A percentile compares a stretch with the other conserved stretches of the same genome.
Evolutionary conservation across 139 green algal genomes (phyloP).

Genomic region (Chlamydomonas sp.): DNA sequence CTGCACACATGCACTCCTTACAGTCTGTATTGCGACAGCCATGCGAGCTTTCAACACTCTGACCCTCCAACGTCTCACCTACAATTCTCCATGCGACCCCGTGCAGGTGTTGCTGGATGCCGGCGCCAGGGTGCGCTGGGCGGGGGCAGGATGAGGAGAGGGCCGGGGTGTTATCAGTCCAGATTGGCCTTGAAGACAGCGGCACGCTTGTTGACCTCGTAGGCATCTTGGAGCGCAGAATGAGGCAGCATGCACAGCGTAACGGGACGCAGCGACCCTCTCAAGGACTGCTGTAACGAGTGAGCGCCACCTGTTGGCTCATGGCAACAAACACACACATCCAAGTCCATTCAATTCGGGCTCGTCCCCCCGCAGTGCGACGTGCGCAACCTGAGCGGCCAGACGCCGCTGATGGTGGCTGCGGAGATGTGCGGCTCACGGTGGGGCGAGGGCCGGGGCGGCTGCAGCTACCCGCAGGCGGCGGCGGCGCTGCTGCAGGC

Average conservation of each 20-base stretch:
- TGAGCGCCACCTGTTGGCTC: too few species aligned
- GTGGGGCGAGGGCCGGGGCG: background rate
- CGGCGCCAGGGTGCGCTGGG: background rate
- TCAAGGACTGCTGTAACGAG: too few species aligned
- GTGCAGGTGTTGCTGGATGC: slow-evolving; percentile 5
- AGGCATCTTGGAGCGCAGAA: too few species aligned
- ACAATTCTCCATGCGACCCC: background rate
- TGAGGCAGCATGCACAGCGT: too few species aligned
- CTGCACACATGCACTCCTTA: too few species aligned
- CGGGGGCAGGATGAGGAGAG: too few species aligned
- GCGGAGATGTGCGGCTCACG: slow-evolving; percentile 21
- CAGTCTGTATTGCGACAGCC: too few species aligned
- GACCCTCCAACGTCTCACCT: background rate
- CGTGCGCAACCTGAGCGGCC: background rate
- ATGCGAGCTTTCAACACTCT: too few species aligned
- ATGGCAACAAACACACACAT: background rate
- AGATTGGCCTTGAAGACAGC: too few species aligned
- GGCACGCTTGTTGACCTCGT: too few species aligned
- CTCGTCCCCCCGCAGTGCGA: background rate
- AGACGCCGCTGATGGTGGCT: slow-evolving; percentile 31
- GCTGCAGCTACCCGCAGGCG: slow-evolving; percentile 7
- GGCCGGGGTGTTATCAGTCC: too few species aligned
- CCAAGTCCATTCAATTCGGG: background rate
- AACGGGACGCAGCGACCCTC: too few species aligned
- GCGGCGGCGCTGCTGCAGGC: slow-evolving; percentile 1